A percentile compares a stretch with the other conserved stretches of the same genome.
Evolutionary conservation across 208 protist genomes (phyloP).

Genomic region (Leishmania tarentolae): DNA sequence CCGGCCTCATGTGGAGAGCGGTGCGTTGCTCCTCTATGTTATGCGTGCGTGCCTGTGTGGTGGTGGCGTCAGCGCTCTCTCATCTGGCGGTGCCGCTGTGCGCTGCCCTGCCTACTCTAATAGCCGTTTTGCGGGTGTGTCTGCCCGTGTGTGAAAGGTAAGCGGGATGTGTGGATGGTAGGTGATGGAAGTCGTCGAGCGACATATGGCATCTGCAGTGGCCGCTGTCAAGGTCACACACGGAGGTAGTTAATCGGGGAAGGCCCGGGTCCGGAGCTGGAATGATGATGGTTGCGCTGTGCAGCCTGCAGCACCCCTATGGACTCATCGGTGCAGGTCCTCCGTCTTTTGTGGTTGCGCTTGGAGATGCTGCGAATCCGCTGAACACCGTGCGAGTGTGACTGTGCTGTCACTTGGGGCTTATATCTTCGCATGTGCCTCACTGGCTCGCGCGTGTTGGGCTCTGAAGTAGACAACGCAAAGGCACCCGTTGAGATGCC

Average conservation of each 20-base stretch:
- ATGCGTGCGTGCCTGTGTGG: background rate
- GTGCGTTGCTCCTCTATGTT: background rate
- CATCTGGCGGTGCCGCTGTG: background rate
- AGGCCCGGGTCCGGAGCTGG: background rate
- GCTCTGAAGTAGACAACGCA: background rate
- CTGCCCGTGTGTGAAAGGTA: background rate
- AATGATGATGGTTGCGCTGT: background rate
- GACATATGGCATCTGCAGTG: background rate
- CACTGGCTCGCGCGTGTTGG: no score
- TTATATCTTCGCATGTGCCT: background rate
- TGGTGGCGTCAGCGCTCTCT: background rate
- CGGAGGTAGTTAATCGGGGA: background rate
- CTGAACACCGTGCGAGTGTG: background rate
- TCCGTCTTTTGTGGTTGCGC: background rate
- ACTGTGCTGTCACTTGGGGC: background rate
- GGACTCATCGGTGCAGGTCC: background rate
- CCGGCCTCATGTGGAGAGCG: background rate
- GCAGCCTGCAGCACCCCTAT: background rate
- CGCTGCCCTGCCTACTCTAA: background rate
- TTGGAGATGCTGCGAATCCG: background rate
- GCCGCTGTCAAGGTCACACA: background rate
- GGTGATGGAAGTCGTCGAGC: constrained; percentile 1
- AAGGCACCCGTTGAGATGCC: background rate
- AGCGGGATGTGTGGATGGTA: background rate
- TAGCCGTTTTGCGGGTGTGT: background rate